Evolutionary conservation across 1,284 basidiomycete species (phyloP), one percentile per base, ranked within the genome.

Genomic region (Malassezia psittaci): DNA sequence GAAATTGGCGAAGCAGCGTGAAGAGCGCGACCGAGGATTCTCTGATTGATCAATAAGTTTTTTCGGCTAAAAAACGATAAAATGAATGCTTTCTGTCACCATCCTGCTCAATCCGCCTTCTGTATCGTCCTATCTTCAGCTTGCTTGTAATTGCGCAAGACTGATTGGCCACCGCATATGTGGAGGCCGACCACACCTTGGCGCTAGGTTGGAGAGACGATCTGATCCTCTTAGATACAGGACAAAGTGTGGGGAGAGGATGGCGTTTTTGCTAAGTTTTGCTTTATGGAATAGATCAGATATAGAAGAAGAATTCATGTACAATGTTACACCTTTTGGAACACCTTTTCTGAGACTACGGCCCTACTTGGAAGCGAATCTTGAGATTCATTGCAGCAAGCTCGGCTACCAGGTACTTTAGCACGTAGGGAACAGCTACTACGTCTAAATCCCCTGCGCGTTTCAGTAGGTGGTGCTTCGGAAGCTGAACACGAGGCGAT

Each of bases 401-500:
- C 69, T 82, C 81, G 13, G 80, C 79, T 33, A 79, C 79, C 12
- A 81, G 75, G 61, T 77, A 75, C 54, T 67, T 66, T 52, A 75
- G 65, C 41, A 96, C 93, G 72, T 90, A 99, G 6, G 94, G 94
- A 21, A 99, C 83, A 6, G 93, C 93, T 51, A 73, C 60, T 8
- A 71, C 67, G 41, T 73, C 70, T 40, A 73, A 52, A 43, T 68
- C 66, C 40, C 68, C 70, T 9, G 36, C 45, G 49, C 54, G 54
- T 12, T 45, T 42, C 36, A 51, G 16, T 7, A 71, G 61, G 43
- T 57, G 59, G 13, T 51, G 40, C 48, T 52, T 37, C 9, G 67
- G 61, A 8, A 73, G 52, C 21, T 46, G 52, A 19, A 71, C 49
- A 18, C 53, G 52, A 18, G 32, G 24, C n/a, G 36, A 39, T 12